Conservation (phyloP, 169 alveolate genomes). For the Cryptosporidium sp. region DNA sequence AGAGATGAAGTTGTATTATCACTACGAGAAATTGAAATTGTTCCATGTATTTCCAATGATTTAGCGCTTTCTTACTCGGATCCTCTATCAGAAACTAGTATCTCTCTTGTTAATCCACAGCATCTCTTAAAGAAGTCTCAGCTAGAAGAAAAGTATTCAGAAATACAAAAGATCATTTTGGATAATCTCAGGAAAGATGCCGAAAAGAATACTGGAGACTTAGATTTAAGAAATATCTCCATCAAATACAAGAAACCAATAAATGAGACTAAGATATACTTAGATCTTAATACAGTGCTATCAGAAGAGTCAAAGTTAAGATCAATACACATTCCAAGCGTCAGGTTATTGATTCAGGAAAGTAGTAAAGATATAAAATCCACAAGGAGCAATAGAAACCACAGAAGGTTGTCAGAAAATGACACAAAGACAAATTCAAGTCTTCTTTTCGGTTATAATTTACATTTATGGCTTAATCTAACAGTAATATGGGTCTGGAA, state of each 20-base stretch:
- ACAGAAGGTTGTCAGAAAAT: not conserved
- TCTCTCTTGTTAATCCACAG: constrained; percentile 3
- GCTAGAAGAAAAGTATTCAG: constrained; percentile 5
- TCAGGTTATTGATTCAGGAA: constrained; percentile 8
- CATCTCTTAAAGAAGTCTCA: not conserved
- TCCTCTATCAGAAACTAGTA: constrained; percentile 32
- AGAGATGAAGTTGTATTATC: constrained; percentile 15
- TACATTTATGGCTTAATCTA: not conserved
- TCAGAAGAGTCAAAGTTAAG: constrained; percentile 38
- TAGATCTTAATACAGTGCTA: constrained; percentile 42
- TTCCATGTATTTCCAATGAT: constrained; percentile 65
- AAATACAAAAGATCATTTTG: constrained; percentile 18
- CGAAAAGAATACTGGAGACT: not conserved
- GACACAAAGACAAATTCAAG: not conserved
- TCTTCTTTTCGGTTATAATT: not conserved
- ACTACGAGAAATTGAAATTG: constrained; percentile 12
- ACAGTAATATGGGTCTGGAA: not conserved
- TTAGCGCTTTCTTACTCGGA: constrained; percentile 49
- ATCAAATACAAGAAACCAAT: constrained; percentile 3
- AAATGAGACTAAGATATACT: not conserved
- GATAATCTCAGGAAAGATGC: not conserved
- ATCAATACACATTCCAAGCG: constrained; percentile 11
- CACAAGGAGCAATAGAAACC: not conserved
- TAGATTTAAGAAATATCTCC: not conserved
- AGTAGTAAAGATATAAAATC: not conserved